These are phyloP conservation scores for Coniosporium tulheliwenetii DNA, from an alignment of 2,329 filamentous ascomycete genomes.

Conservation along the genomic window DNA sequence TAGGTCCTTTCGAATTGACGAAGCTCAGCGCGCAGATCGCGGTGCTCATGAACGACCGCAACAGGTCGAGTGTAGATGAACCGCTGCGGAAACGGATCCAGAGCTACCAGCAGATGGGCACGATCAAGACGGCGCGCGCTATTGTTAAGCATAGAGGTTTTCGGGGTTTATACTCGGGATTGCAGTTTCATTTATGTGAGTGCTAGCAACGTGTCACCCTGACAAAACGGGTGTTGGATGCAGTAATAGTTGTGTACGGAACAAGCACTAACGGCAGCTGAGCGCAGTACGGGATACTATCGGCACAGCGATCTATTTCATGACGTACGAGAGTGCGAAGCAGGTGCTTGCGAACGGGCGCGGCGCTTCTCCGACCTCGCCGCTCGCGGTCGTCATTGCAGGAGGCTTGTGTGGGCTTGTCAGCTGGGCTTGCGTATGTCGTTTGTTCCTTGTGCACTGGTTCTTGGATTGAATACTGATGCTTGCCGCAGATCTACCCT, in stretches of 20 bases:
- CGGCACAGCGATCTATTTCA: conserved; percentile 75
- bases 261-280: conserved; percentile 6
- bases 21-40: conserved; percentile 79
- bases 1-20: conserved; percentile 74
- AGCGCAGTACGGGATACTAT: conserved; percentile 60
- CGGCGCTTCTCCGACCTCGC: conserved; percentile 58
- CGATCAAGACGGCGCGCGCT: conserved; percentile 58
- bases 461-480: background rate
- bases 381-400: conserved; percentile 61
- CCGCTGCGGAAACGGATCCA: conserved; percentile 16
- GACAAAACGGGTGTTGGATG: background rate
- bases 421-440: conserved; percentile 63
- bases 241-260: too few relatives aligned
- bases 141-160: conserved; percentile 62
- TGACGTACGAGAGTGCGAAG: conserved; percentile 77
- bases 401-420: conserved; percentile 72
- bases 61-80: conserved; percentile 21
- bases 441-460: background rate
- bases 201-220: conserved; percentile 4
- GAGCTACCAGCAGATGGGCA: conserved; percentile 66
- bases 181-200: conserved; percentile 63
- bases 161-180: conserved; percentile 64
- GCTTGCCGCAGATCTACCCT: conserved; percentile 28
- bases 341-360: conserved; percentile 64
- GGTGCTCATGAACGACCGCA: conserved; percentile 53